A percentile compares a stretch with the other conserved stretches of the same genome.
Evolutionary conservation across 2,329 filamentous ascomycete genomes (phyloP).

Genomic region (Fusarium liriodendri): DNA sequence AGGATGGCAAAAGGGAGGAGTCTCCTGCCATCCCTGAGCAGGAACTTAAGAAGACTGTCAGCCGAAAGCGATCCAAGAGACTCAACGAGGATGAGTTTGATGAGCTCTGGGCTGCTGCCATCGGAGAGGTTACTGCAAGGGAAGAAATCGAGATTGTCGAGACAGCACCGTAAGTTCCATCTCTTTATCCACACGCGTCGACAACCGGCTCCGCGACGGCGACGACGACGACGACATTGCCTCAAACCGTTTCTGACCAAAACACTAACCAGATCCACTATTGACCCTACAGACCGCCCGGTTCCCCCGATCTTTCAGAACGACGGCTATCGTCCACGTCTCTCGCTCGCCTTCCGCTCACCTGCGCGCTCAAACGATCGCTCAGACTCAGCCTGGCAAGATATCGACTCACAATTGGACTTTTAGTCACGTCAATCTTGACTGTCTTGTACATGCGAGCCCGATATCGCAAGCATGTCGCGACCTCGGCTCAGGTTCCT

Average conservation of each 20-base stretch:
- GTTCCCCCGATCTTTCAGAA: conserved; percentile 70
- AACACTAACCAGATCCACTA: conserved; percentile 87
- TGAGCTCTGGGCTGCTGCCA: conserved; percentile 81
- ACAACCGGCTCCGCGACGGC: conserved; percentile 27
- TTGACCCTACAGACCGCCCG: conserved; percentile 77
- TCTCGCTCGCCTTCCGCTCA: conserved; percentile 90
- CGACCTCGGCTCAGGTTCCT: conserved; percentile 79
- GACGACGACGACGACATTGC: conserved; percentile 29
- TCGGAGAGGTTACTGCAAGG: conserved; percentile 75
- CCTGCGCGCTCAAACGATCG: conserved; percentile 82
- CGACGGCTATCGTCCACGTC: conserved; percentile 83
- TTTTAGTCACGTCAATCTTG: conserved; percentile 64
- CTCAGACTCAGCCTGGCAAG: conserved; percentile 83
- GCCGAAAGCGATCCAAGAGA: conserved; percentile 80
- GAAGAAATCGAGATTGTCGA: conserved; percentile 68
- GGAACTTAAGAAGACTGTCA: conserved; percentile 81
- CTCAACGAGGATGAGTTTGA: conserved; percentile 93
- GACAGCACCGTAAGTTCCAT: conserved; percentile 63
- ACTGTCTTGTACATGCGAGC: conserved; percentile 72
- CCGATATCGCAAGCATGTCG: conserved; percentile 70
- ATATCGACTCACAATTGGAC: conserved; percentile 87
- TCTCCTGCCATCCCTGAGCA: conserved; percentile 73
- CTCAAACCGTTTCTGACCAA: conserved; percentile 62
- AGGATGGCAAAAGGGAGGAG: conserved; percentile 68
- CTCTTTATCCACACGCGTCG: conserved; percentile 28